Base-by-base conservation (phyloP, 495 filamentous ascomycete genomes). In the Penicillium antarcticum region DNA sequence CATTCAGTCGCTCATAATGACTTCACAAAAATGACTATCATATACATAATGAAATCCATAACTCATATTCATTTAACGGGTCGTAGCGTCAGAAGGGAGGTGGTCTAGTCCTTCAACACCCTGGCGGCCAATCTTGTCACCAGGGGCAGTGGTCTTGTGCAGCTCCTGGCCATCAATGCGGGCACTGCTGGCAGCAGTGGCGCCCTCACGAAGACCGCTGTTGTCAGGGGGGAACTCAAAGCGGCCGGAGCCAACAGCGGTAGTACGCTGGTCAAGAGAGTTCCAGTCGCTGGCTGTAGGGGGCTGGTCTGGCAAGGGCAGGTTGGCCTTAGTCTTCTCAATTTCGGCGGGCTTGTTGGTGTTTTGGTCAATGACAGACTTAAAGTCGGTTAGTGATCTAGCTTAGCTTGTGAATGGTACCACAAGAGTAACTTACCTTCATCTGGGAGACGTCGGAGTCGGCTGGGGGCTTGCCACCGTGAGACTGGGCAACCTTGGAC, bases 261-360 rank as follows among this genome's bases (percentile, higher is more conserved):
- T 81, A 18, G 72, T 86, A 49, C 81, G 73, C 37, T 75, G 74
- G 50, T 92, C 88, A 45, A 76, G 72, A 6, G 86, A 87, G 62
- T 89, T 83, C 81, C 82, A 91, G 69, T 88, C 89, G n/a, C 86
- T 86, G 16, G 81, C 67, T 12, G 72, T 69, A 0, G 89, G 88
- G 4, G 89, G 88, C 33, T 91, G 71, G 2, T 92, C 86, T 11
- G 89, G 89, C 39, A 92, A 78, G 26, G 87, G 88, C 17, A 95
- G 82, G 69, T 89, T 88, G 59, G 83, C 66, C 67, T 82, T 74
- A 61, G 70, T 73, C 60, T 86, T 66, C 16, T 84, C 83, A 56
- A 91, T 85, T 68, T 85, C 71, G 38, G 82, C 68, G 45, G 71
- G 58, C 66, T 90, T 90, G 73, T 74, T 42, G 48, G 65, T 73